Conservation (phyloP, 306 rosid genomes). For the Carpinus fangiana region DNA sequence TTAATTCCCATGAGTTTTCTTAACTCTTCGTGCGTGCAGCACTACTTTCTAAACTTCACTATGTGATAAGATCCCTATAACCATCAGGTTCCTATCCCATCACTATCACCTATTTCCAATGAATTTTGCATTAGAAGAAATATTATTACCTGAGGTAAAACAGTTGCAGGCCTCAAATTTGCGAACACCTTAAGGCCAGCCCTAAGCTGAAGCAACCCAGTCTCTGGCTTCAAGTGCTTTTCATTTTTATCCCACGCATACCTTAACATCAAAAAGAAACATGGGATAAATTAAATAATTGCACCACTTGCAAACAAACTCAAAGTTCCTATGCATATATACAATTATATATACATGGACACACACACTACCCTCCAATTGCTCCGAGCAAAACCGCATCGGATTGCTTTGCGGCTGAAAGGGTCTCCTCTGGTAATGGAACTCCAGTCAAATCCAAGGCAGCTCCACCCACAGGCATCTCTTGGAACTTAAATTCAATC, state of each 20-base stretch:
- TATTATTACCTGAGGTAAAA: slow-evolving; percentile 62
- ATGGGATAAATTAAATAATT: neutral
- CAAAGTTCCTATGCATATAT: neutral
- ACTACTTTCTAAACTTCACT: no score
- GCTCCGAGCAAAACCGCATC: slow-evolving; percentile 88
- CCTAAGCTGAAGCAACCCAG: slow-evolving; percentile 74
- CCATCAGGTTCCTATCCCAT: no score
- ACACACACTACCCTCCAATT: slow-evolving; percentile 70
- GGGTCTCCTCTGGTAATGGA: slow-evolving; percentile 83
- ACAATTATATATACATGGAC: neutral
- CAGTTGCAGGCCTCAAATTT: slow-evolving; percentile 81
- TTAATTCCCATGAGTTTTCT: no score
- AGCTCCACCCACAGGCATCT: slow-evolving; percentile 85
- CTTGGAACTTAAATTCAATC: slow-evolving; percentile 60
- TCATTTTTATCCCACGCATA: slow-evolving; percentile 83
- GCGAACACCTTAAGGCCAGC: slow-evolving; percentile 77
- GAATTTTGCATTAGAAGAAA: neutral
- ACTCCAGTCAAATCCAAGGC: slow-evolving; percentile 84
- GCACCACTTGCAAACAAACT: neutral
- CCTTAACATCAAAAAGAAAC: slow-evolving; percentile 33
- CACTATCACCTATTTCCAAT: neutral
- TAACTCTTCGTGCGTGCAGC: no score
- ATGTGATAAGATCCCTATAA: no score
- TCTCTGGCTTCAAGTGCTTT: slow-evolving; percentile 86
- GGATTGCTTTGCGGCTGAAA: slow-evolving; percentile 64